Percentiles rank a stretch among this genome's conserved stretches.
Evolutionary conservation across 1,139 yeast species (phyloP).

Genomic region (Debaryomycetaceae sp.): DNA sequence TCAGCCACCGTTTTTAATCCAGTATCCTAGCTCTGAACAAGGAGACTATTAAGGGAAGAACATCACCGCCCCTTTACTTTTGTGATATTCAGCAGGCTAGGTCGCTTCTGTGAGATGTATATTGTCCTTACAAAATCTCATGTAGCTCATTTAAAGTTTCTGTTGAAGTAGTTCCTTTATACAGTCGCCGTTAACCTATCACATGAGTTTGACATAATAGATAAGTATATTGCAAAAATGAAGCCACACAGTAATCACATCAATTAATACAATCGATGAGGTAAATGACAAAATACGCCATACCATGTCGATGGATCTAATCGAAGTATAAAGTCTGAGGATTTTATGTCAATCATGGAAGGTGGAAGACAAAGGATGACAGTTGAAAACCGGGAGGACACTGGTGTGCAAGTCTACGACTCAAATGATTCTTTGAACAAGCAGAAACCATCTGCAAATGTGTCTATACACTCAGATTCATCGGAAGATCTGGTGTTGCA

Average conservation of each 20-base stretch:
- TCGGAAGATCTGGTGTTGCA: not conserved
- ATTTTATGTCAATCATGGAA: not conserved
- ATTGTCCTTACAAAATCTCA: no score
- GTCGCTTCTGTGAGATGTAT: no score
- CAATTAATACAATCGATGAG: not conserved
- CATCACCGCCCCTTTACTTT: no score
- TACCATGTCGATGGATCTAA: not conserved
- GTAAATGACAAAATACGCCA: not conserved
- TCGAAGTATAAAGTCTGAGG: not conserved
- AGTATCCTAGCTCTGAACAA: no score
- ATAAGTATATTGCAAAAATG: not conserved
- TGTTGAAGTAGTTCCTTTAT: no score
- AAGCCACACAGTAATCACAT: not conserved
- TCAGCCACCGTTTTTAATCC: no score
- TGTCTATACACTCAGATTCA: not conserved
- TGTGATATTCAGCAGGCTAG: no score
- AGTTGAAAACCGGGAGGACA: not conserved
- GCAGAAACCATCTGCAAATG: not conserved
- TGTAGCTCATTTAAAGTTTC: no score
- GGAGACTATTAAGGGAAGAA: no score
- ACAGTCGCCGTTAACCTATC: no score
- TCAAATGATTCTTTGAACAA: not conserved
- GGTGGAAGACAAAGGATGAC: not conserved
- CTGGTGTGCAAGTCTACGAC: not conserved
- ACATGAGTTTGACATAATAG: not conserved